Base-by-base conservation (phyloP, 106 monocot genomes). In the Iris macrosiphon region DNA sequence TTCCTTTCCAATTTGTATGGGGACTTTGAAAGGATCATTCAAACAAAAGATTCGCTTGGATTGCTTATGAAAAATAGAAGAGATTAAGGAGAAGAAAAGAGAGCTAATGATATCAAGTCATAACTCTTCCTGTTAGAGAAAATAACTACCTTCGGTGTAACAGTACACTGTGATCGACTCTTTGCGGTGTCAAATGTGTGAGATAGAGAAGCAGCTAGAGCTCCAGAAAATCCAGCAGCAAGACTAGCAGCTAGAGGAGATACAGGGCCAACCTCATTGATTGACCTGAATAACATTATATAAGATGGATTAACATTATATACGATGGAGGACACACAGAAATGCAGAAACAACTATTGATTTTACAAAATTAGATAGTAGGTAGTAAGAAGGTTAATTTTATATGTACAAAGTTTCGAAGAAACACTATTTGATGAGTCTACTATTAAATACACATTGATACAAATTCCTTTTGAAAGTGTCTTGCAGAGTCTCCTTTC, bases 171-270 rank as follows among this genome's bases (percentile, higher is more conserved):
- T 25, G 83, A 81, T 27, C 83, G 70, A 45, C 66, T 75, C 78
- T 84, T 87, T 35, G 98, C 80, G 33, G 90, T 98, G 68, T 98
- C 98, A 65, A 98, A 91, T 19, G 83, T 55, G 70, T 98, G 98
- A 66, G 87, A 98, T 65, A 76, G 75, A 55, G 87, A 87, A 61
- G 90, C 87, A 67, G 98, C 98, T 29, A 84, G 45, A 17, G 62
- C 64, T 60, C 86, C 98, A 57, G 87, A 91, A 70, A 98, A 63
- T 26, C 98, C 87, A 60, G 96, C 90, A 42, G 90, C 80, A 52
- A 98, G 47, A 75, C 90, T 83, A 59, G 70, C 66, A 59, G 72
- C 80, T 57, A 98, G 33, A 40, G 87, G 90, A 19, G 83, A 78
- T 31, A 87, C 67, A 50, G 90, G 72, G 25, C 83, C 83, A 65